Evolutionary conservation across 2,329 filamentous ascomycete species (phyloP), one percentile per base, ranked within the genome.

Genomic region (Knufia fluminis): DNA sequence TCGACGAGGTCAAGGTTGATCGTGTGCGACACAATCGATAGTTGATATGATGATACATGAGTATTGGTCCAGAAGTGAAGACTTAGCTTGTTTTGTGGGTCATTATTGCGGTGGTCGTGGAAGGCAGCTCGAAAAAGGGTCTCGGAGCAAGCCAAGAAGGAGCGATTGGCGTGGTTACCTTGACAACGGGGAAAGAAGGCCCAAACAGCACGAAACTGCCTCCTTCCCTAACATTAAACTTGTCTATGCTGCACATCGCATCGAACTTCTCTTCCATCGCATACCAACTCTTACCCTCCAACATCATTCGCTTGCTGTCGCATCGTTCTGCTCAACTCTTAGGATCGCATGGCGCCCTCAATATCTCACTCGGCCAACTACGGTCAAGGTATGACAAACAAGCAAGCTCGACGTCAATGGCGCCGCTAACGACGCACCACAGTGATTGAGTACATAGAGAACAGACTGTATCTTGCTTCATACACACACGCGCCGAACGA

Each of bases 371-470:
- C 72, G 44, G 71, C 77, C 66, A 85, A 81, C 68, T 79, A 86
- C 71, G 89, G 87, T 55, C 87, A 94, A 72, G 82, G 95, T 61
- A 90, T 96, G 65, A 90, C 96, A 74, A 96, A 95, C 69, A 94
- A 6, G 96, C 62, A 14, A 19, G 31, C 86, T 89, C 74, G 86
- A 57, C 60, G 56, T 54, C 58, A 50, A 50, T 57, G 47, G 59
- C 35, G 58, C 57, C 22, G 49, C 33, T 44, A 38, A 50, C 42
- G 38, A 16, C 20, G 26, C 47, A 24, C 38, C 53, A 56, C 42
- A 57, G 47, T 48, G 43, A 26, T 47, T n/a, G 26, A 50, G 23
- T 44, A 33, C 32, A 35, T 40, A 23, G 52, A 63, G 95, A 92
- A 96, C 71, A 88, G 91, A 51, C 77, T 98, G 45, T 98, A 97